phyloP scores from a whole-genome alignment of 208 protist genomes.

The Sergeia podlipaevii region DNA sequence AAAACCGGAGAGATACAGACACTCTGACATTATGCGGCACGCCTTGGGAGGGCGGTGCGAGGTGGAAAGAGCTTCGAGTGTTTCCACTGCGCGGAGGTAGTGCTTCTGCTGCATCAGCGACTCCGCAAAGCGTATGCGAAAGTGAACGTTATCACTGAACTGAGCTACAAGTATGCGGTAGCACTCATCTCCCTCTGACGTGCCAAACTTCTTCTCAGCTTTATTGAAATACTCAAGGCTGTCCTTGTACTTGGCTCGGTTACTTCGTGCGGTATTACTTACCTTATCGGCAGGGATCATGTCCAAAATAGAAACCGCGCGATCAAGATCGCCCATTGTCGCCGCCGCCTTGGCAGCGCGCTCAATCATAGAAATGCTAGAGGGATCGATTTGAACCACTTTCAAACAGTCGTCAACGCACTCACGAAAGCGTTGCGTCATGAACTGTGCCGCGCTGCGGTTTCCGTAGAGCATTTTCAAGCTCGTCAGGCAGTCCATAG shows the following conservation, averaged over 20 bases:
- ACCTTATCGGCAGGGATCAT: constrained; percentile 29
- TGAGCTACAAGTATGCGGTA: constrained; percentile 80
- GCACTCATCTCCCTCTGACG: constrained; percentile 68
- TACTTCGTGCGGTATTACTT: constrained; percentile 31
- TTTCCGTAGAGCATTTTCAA: constrained; percentile 80
- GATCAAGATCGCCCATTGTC: constrained; percentile 75
- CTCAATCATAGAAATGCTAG: constrained; percentile 61
- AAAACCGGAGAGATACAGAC: constrained; percentile 82
- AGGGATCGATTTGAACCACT: constrained; percentile 65
- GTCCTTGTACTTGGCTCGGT: constrained; percentile 44
- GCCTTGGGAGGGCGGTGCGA: constrained; percentile 50
- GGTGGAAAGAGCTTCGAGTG: constrained; percentile 49
- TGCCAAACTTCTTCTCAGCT: constrained; percentile 65
- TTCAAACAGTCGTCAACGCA: constrained; percentile 81
- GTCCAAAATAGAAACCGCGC: constrained; percentile 58
- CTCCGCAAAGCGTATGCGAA: constrained; percentile 78
- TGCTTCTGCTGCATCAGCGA: constrained; percentile 59
- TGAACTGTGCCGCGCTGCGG: constrained; percentile 86
- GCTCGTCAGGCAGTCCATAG: constrained; percentile 47
- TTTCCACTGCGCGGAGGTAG: constrained; percentile 59
- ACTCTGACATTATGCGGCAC: constrained; percentile 57
- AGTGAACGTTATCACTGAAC: constrained; percentile 69
- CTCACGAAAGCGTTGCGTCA: constrained; percentile 76
- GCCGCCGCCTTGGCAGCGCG: constrained; percentile 73
- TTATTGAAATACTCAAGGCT: constrained; percentile 56